Conservation (phyloP, 2,329 filamentous ascomycete genomes). For the Fonsecaea pedrosoi region DNA sequence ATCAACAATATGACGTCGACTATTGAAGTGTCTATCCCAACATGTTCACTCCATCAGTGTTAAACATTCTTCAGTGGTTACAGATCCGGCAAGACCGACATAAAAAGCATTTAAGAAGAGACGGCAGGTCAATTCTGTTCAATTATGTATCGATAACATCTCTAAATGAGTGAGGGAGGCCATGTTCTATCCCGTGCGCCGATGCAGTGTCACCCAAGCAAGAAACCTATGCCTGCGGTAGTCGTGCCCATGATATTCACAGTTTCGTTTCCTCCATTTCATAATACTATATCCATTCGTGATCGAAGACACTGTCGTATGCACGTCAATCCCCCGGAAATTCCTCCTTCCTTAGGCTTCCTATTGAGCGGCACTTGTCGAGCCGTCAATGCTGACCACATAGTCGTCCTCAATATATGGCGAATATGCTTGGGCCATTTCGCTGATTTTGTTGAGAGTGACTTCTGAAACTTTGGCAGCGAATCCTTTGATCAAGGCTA, state of each 20-base stretch:
- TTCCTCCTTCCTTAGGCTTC: neutral
- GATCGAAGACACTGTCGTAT: neutral
- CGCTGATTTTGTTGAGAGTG: constrained; percentile 70
- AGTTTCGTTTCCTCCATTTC: neutral
- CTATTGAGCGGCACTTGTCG: constrained; percentile 18
- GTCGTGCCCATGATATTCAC: neutral
- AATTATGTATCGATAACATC: neutral
- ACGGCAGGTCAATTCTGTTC: neutral
- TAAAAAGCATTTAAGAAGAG: neutral
- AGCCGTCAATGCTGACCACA: constrained; percentile 60
- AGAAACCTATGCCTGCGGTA: neutral
- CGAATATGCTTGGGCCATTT: constrained; percentile 66
- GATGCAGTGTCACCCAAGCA: neutral
- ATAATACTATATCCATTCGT: constrained; percentile 11
- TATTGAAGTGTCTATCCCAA: neutral
- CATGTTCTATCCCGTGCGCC: neutral
- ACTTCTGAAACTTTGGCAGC: constrained; percentile 74
- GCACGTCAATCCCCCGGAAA: neutral
- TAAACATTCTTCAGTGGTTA: neutral
- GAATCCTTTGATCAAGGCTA: constrained; percentile 69
- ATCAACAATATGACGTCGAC: constrained; percentile 16
- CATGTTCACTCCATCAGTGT: neutral
- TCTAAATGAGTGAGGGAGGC: neutral
- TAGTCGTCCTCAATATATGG: constrained; percentile 79
- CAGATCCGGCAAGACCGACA: neutral